Evolutionary conservation across 257 asterid genomes (phyloP), one percentile per base, ranked within the genome.

Genomic region (Scutellaria barbata): DNA sequence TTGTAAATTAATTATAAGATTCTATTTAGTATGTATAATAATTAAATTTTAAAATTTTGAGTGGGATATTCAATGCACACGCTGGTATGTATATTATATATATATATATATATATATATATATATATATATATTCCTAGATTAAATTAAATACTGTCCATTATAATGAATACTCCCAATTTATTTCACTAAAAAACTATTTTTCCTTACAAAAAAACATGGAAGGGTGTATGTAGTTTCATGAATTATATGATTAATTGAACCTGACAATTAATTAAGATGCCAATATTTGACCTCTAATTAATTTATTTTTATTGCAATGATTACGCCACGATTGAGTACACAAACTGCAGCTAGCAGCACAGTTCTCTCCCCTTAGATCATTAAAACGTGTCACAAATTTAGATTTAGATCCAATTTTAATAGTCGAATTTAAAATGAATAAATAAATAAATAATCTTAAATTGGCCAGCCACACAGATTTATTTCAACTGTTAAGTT

Each of bases 311-410:
- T 48, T 56, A 20, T 46, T n/a, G 69, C 84, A 76, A 73, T 61
- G 69, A 52, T 74, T 70, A 64, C 64, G 83, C 76, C 77, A 83
- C 80, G 87, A 80, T 83, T 79, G 77, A 64, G 70, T 67, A 68
- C 81, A 48, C 75, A 40, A 5, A 66, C 22, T 39, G 55, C 43
- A 63, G 54, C 68, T 72, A 16, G 56, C 25, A 22, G 25, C 25
- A 72, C 62, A 17, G 51, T 22, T 62, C 48, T 64, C 52, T 53
- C 58, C 14, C 48, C 33, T 65, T 69, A 14, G 77, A 79, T 66
- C 73, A 47, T 65, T 47, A 13, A 39, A 69, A 76, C 79, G 68
- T 77, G 80, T 71, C 30, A 18, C 74, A 45, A 59, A 62, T 18
- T 30, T 45, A 77, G 66, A 66, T 55, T 67, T 68, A 46, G 78